Conservation (phyloP, 495 filamentous ascomycete species). For the Penicillium bialowiezense region DNA sequence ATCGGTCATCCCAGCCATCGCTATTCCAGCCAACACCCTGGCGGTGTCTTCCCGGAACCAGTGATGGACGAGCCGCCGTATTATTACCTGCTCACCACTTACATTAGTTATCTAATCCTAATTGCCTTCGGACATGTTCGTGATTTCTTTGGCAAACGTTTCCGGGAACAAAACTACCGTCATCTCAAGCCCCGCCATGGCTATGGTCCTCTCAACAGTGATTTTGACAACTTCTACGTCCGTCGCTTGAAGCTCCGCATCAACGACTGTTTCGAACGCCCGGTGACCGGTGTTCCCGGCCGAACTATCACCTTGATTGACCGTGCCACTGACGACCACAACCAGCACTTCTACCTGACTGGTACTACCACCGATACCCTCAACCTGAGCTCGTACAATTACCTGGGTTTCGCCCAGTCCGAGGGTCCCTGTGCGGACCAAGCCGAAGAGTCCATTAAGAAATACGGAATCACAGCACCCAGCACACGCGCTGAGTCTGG, state of each 20-base stretch:
- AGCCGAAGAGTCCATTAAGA: constrained; percentile 79
- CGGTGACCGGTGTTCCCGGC: constrained; percentile 89
- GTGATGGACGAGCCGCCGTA: constrained; percentile 95
- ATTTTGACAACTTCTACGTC: constrained; percentile 98
- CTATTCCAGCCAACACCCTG: constrained; percentile 82
- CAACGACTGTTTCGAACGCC: constrained; percentile 93
- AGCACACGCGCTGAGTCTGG: constrained; percentile 83
- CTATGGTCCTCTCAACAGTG: constrained; percentile 94
- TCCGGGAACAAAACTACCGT: constrained; percentile 77
- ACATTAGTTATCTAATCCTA: constrained; percentile 93
- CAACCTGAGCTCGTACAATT: constrained; percentile 99
- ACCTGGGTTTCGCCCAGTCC: constrained; percentile 96
- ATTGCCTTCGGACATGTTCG: constrained; percentile 93
- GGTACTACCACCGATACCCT: constrained; percentile 93
- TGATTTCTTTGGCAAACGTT: constrained; percentile 97
- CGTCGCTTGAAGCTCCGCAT: constrained; percentile 88
- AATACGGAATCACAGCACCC: constrained; percentile 75
- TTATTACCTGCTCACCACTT: constrained; percentile 94
- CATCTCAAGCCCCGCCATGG: constrained; percentile 81
- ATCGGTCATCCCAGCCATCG: constrained; percentile 74
- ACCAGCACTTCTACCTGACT: constrained; percentile 78
- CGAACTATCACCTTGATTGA: constrained; percentile 90
- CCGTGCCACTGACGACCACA: constrained; percentile 82
- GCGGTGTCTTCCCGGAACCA: constrained; percentile 72
- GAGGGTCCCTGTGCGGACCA: constrained; percentile 95